Conservation (phyloP, 495 filamentous ascomycete genomes). For the Oleoguttula mirabilis region DNA sequence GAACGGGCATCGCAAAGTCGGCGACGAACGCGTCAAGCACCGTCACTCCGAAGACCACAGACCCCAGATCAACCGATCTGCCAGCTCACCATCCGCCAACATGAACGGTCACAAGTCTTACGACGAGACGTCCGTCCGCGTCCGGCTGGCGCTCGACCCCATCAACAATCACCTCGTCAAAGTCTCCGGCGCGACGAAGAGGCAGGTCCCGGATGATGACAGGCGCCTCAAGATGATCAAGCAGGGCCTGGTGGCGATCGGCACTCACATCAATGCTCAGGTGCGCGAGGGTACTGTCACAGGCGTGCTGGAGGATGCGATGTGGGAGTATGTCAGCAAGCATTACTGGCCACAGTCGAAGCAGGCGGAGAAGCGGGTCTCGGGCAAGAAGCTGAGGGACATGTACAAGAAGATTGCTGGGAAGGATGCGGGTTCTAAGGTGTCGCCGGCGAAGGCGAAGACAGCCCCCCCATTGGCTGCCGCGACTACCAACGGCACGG, state of each 20-base stretch:
- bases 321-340: slow-evolving; percentile 25
- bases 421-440: slow-evolving; percentile 10
- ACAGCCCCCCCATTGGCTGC: neutral
- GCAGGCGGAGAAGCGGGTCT: slow-evolving; percentile 13
- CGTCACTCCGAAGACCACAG: slow-evolving; percentile 26
- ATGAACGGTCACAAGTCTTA: slow-evolving; percentile 17
- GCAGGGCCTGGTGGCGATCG: slow-evolving; percentile 37
- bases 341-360: slow-evolving; percentile 31
- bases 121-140: slow-evolving; percentile 36
- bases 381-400: slow-evolving; percentile 32
- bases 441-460: neutral
- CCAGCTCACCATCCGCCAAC: neutral
- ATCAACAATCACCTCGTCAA: slow-evolving; percentile 46
- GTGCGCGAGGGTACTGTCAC: slow-evolving; percentile 26
- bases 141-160: slow-evolving; percentile 47
- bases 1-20: slow-evolving; percentile 35
- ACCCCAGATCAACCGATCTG: slow-evolving; percentile 14
- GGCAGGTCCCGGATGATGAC: slow-evolving; percentile 47
- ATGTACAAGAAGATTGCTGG: slow-evolving; percentile 36
- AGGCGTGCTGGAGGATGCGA: slow-evolving; percentile 21
- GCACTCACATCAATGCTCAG: slow-evolving; percentile 37
- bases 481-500: slow-evolving; percentile 1
- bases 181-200: slow-evolving; percentile 50
- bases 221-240: slow-evolving; percentile 46
- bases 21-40: slow-evolving; percentile 23